Evolutionary conservation across 805 yeast genomes (phyloP).

Genomic region (Saturnispora serradocipensis): DNA sequence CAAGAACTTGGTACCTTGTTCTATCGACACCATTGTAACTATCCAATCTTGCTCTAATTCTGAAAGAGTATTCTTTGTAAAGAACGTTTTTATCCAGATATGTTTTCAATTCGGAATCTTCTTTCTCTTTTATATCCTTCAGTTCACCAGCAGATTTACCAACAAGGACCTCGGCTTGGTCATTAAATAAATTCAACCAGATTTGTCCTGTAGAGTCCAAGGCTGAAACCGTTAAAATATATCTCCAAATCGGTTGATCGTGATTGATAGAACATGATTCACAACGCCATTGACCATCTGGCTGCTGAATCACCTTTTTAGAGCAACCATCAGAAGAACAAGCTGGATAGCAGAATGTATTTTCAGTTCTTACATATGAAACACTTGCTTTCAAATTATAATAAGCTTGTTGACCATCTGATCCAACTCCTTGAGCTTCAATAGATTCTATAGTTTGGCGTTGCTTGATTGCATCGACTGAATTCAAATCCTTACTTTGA

Average conservation of each 20-base stretch:
- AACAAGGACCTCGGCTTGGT: conserved; percentile 61
- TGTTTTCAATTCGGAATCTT: conserved; percentile 27
- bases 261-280: conserved; percentile 76
- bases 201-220: conserved; percentile 74
- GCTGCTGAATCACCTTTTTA: conserved; percentile 70
- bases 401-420: conserved; percentile 70
- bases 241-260: conserved; percentile 67
- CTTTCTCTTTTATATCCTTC: conserved; percentile 39
- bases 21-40: conserved; percentile 70
- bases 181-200: conserved; percentile 85
- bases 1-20: conserved; percentile 62
- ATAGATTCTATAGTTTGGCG: conserved; percentile 63
- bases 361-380: conserved; percentile 61
- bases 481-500: conserved; percentile 21
- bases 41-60: conserved; percentile 77
- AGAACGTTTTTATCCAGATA: conserved; percentile 29
- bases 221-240: conserved; percentile 66
- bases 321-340: conserved; percentile 72
- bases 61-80: conserved; percentile 64
- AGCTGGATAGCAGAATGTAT: conserved; percentile 74
- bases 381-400: conserved; percentile 70
- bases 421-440: conserved; percentile 59
- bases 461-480: conserved; percentile 37
- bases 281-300: conserved; percentile 81
- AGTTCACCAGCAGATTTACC: conserved; percentile 56